These are phyloP conservation scores for Crithidia fasciculata DNA, from an alignment of 208 protist genomes.

Conservation along the genomic window DNA sequence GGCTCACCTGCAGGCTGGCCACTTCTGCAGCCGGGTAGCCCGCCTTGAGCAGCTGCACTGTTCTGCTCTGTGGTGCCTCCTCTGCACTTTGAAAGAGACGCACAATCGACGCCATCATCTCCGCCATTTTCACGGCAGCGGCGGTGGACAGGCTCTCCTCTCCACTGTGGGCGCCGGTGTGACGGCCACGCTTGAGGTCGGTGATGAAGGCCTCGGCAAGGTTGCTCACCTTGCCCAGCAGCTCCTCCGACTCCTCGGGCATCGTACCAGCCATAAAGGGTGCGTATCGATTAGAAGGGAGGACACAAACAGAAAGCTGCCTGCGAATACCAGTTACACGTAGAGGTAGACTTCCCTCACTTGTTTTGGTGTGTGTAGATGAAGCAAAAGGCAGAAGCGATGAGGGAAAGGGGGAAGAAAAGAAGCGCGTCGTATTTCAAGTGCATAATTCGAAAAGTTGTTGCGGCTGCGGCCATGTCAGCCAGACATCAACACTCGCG, in stretches of 20 bases:
- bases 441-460: too few relatives aligned
- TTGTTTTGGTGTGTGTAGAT: too few relatives aligned
- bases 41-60: constrained; percentile 44
- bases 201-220: constrained; percentile 73
- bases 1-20: constrained; percentile 53
- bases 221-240: constrained; percentile 50
- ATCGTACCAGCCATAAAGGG: constrained; percentile 9
- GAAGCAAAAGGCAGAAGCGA: too few relatives aligned
- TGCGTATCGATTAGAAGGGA: not conserved
- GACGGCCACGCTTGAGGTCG: constrained; percentile 53
- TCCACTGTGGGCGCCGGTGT: constrained; percentile 27
- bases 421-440: not conserved
- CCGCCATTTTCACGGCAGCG: constrained; percentile 56
- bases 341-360: too few relatives aligned
- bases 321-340: too few relatives aligned
- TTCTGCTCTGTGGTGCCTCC: constrained; percentile 34
- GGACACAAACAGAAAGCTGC: not conserved
- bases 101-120: constrained; percentile 66
- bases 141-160: constrained; percentile 65
- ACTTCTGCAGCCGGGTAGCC: constrained; percentile 59
- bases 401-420: too few relatives aligned
- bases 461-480: too few relatives aligned
- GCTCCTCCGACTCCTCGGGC: constrained; percentile 35
- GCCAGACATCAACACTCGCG: too few relatives aligned
- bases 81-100: constrained; percentile 59